Evolutionary conservation across 495 filamentous ascomycete species (phyloP), one percentile per base, ranked within the genome.

Genomic region (Letharia columbiana): DNA sequence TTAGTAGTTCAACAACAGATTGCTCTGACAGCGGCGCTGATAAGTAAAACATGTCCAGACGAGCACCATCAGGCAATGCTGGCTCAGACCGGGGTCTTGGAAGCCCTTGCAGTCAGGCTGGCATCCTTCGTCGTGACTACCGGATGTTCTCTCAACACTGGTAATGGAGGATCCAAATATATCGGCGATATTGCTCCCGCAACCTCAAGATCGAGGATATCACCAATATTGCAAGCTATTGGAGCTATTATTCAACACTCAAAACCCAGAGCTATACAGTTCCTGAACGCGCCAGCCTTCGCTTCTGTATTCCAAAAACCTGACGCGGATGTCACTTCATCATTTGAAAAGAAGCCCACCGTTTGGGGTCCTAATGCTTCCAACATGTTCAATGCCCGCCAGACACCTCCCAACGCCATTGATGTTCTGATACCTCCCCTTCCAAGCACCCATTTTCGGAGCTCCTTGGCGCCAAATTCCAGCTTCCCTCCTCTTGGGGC

Each of bases 231-330:
- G n/a, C 88, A 91, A 65, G 90, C 92, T 2, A 84, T 95, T 56
- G 84, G 86, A 15, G 82, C 85, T 50, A 92, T 98, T 54, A 84
- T 96, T 64, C 81, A 86, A 52, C 83, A 88, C 67, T 97, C 94
- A 0, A 87, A 87, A 62, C 88, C 85, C 76, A 85, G 91, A 23
- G 86, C 89, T 20, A 85, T 86, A 65, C 83, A 90, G 68, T 85
- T 98, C 65, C 76, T 96, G 35, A 90, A 86, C 66, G 91, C 91
- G 0, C 88, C 89, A 4, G 80, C 86, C 3, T 88, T 96, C 28
- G 73, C 88, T 23, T 85, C 88, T 11, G 81, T 91, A 6, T 90
- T 95, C 67, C 87, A 87, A 9, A 78, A 75, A 65, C 75, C 78
- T 45, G 64, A 79, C 20, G 75, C 77, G 2, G 81, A 77, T 44